A percentile compares a stretch with the other conserved stretches of the same genome.
Conservation (phyloP, 441 rosid genomes). For the Populus trichocarpa region DNA sequence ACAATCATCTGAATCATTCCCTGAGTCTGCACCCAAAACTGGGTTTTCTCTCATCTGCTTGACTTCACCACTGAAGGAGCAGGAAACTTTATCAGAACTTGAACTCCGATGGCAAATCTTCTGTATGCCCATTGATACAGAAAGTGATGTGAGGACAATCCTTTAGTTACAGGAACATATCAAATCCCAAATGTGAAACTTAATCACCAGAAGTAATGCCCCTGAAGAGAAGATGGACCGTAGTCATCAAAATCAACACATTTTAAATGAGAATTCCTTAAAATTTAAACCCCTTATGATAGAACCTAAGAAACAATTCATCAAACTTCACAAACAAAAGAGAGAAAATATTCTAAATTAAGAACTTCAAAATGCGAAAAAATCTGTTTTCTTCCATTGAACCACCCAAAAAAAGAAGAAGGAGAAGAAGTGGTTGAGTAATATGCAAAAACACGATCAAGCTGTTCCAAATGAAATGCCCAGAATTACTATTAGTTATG, state of each 20-base stretch:
- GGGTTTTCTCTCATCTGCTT: conserved; percentile 29
- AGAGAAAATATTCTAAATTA: neutral
- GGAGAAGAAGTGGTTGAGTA: neutral
- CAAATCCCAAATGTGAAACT: conserved; percentile 17
- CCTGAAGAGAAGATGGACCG: conserved; percentile 24
- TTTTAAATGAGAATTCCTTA: neutral
- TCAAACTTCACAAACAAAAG: neutral
- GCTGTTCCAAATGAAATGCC: too few species aligned
- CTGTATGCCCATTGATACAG: conserved; percentile 32
- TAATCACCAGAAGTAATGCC: conserved; percentile 12
- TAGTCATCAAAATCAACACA: conserved; percentile 10
- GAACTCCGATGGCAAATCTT: conserved; percentile 31
- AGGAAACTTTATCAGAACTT: conserved; percentile 16
- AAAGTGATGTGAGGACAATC: conserved; percentile 7
- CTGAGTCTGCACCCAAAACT: conserved; percentile 24
- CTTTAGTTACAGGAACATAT: conserved; percentile 18
- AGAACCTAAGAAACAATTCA: neutral
- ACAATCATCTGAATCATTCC: conserved; percentile 37
- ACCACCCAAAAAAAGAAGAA: neutral
- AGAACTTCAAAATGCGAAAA: neutral
- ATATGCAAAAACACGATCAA: neutral
- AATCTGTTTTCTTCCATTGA: neutral
- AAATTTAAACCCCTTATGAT: neutral
- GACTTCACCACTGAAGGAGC: conserved; percentile 15
- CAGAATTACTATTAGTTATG: too few species aligned